Evolutionary conservation across 139 green algal genomes (phyloP), one percentile per base, ranked within the genome.

Genomic region (Zygnema cylindricum): DNA sequence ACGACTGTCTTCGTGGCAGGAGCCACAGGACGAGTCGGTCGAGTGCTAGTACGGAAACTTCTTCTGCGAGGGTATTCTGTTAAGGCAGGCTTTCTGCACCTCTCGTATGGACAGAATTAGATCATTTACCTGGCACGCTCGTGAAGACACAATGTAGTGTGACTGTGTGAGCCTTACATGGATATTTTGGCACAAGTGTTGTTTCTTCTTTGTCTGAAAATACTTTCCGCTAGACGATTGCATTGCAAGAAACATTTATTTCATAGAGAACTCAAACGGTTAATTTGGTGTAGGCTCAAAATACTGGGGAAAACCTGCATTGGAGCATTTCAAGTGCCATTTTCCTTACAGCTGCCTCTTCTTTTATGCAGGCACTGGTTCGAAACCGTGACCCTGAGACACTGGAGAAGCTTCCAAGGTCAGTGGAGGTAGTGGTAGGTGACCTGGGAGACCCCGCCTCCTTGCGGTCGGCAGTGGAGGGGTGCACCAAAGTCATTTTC

Each of bases 1-100:
- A 99, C 97, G 16, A 98, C 92, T 0, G 97, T 99, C 32, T 92
- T 99, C n/a, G 96, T 99, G 2, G 91, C 96, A 0, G 97, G 97
- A 0, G 97, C 96, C 43, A 98, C 97, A 1, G 97, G 96, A 2
- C 89, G 96, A 11, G 96, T 99, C 2, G 97, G 97, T 40, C 90
- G 94, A 33, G 94, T 99, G 30, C 91, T 99, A 0, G 90, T 98
- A 1, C 93, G 97, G 42, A 99, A 99, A 93, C 94, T 99, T 86
- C 89, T 99, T 69, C 93, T 99, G 71, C 94, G 97, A 39, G 97
- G 97, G 43, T 99, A 99, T 92, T 87, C 75, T 32, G 88, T 92
- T 1, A 96, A 93, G 43, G 96, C 54, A 54, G 22, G 76, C 1
- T 23, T 43, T 43, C n/a, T 40, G 71, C 71, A 7, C 49, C 49